Evolutionary conservation across 1,139 yeast species (phyloP), one percentile per base, ranked within the genome.

Genomic region (Lodderomyces theae): DNA sequence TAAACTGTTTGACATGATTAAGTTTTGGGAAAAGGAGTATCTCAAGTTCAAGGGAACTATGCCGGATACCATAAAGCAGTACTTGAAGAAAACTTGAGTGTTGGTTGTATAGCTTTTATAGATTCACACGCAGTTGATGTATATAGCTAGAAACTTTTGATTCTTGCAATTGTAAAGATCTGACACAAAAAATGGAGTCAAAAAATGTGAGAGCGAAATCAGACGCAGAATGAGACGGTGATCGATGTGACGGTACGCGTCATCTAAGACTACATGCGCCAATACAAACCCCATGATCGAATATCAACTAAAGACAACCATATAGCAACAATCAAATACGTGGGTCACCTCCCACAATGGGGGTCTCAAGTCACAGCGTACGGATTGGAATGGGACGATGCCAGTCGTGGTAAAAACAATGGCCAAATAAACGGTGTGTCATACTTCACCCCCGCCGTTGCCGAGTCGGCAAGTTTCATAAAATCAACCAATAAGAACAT

Each of bases 341-440:
- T 75, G 0, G 97, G 97, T 0, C 34, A 43, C 0, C 60, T 88
- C 2, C 59, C 53, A 1, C 65, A 63, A 4, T 88, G 96, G 96
- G 78, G 80, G 0, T 58, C 63, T 57, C 2, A 47, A 48, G 16
- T 34, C 0, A 29, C 41, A 0, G 89, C 92, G 0, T 61, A 77
- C 12, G 97, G 97, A 0, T 72, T 90, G 1, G 97, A 90, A 57
- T 90, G 97, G 97, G 97, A 90, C 56, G 69, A 79, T 40, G 60
- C 72, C 1, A 54, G 54, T 4, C 69, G 79, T 37, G 98, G 98
- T 10, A 85, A 86, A 57, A 89, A 92, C 55, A 75, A 79, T 50
- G 98, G 98, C 7, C 67, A 71, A 21, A 77, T 79, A 37, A 73
- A 79, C 35, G 94, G 86, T 2, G 53, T 63, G 5, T 58, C 62